Evolutionary conservation across 176 grass and related monocot species (phyloP).

Genomic region (Miscanthus lutarioriparius): DNA sequence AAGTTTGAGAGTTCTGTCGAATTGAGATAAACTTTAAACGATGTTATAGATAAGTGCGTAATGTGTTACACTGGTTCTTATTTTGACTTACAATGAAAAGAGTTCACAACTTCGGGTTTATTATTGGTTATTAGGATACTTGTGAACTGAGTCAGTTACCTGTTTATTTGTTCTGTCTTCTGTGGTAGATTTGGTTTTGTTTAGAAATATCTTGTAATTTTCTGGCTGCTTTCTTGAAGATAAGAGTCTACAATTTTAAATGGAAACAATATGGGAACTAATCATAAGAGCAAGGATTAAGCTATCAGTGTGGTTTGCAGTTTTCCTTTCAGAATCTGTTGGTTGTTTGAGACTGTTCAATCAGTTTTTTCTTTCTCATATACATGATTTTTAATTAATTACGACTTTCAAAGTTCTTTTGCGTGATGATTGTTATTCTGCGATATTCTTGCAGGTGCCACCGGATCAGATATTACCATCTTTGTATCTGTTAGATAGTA

Average conservation of each 20-base stretch:
- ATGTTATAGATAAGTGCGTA: background rate
- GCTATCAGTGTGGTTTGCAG: background rate
- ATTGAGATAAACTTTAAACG: background rate
- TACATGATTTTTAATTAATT: slow-evolving; percentile 18
- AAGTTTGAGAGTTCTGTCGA: background rate
- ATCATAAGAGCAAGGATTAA: slow-evolving; percentile 25
- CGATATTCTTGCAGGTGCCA: slow-evolving; percentile 66
- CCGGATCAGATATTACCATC: slow-evolving; percentile 91
- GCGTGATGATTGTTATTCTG: slow-evolving; percentile 19
- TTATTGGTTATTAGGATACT: slow-evolving; percentile 15
- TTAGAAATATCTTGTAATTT: background rate
- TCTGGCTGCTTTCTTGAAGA: slow-evolving; percentile 23
- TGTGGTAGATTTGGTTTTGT: slow-evolving; percentile 10
- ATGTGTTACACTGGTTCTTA: background rate
- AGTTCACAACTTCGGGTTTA: background rate
- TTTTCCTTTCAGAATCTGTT: background rate
- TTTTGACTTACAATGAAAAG: background rate
- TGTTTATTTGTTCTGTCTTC: slow-evolving; percentile 7
- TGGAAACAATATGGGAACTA: slow-evolving; percentile 5
- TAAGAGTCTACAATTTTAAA: background rate
- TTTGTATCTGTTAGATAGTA: slow-evolving; percentile 96
- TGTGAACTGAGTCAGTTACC: background rate
- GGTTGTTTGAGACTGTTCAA: background rate
- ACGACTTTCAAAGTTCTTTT: slow-evolving; percentile 1
- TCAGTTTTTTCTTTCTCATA: background rate